Evolutionary conservation across 2,329 filamentous ascomycete genomes (phyloP).

Genomic region (Colletotrichum navitas): DNA sequence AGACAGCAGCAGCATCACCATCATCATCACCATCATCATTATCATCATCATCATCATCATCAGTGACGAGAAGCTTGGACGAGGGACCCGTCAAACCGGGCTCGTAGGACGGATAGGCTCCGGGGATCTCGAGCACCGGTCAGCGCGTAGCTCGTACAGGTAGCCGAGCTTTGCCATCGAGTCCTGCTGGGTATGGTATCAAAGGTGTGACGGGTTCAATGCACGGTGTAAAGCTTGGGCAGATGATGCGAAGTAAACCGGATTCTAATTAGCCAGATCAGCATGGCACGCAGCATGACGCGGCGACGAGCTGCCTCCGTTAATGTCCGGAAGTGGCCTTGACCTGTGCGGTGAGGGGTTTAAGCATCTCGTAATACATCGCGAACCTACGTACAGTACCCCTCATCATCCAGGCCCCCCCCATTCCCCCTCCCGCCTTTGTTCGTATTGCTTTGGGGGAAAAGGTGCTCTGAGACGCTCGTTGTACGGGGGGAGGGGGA

Average conservation of each 20-base stretch:
- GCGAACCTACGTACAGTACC: conserved; percentile 8
- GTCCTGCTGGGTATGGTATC: no score
- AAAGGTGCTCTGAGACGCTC: conserved; percentile 19
- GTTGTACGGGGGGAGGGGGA: neutral
- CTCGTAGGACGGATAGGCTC: neutral
- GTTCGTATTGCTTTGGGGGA: neutral
- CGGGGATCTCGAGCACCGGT: neutral
- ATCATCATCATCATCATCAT: no score
- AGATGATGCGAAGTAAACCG: neutral
- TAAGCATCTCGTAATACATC: conserved; percentile 8
- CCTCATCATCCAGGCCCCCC: neutral
- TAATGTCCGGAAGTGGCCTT: neutral
- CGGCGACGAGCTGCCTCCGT: neutral
- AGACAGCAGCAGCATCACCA: neutral
- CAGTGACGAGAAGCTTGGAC: no score
- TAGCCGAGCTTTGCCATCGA: no score
- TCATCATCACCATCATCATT: no score
- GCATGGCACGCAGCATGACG: neutral
- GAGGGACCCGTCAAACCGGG: neutral
- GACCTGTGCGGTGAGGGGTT: conserved; percentile 6
- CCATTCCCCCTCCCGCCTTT: no score
- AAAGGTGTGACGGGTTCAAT: conserved; percentile 1
- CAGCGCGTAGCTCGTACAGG: neutral
- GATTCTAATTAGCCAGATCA: neutral
- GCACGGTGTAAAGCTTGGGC: conserved; percentile 6